phyloP scores from a whole-genome alignment of 2,329 filamentous ascomycete species.

The Diaporthe sp. region DNA sequence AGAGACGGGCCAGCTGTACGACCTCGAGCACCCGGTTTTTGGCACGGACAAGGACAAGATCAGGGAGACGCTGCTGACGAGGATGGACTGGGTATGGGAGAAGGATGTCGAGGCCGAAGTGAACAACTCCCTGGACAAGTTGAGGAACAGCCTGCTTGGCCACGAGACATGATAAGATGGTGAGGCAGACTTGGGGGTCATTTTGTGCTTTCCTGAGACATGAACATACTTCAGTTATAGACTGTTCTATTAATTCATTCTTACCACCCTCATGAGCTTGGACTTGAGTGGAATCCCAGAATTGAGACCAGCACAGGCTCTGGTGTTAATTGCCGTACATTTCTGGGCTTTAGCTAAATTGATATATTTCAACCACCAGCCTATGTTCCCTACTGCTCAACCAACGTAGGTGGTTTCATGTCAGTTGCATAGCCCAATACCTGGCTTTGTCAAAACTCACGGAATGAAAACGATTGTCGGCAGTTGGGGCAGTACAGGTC shows the following conservation, averaged over 20 bases:
- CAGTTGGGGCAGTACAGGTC: background rate
- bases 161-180: background rate
- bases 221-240: background rate
- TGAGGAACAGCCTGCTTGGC: constrained; percentile 30
- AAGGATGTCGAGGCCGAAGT: constrained; percentile 36
- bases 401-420: background rate
- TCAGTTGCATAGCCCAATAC: background rate
- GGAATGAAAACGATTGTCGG: background rate
- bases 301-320: too few species aligned
- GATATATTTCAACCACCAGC: background rate
- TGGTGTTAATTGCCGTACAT: too few species aligned
- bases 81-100: constrained; percentile 42
- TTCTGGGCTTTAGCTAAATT: too few species aligned
- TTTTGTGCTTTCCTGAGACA: background rate
- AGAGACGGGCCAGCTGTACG: constrained; percentile 59
- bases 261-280: background rate
- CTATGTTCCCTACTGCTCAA: background rate
- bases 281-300: too few species aligned
- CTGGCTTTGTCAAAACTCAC: background rate
- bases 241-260: background rate
- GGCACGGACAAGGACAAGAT: constrained; percentile 39
- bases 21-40: constrained; percentile 46
- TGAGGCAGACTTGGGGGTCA: background rate
- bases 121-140: constrained; percentile 18
- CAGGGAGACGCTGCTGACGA: constrained; percentile 38